Evolutionary conservation across 495 filamentous ascomycete genomes (phyloP).

Genomic region (Podospora sp.): DNA sequence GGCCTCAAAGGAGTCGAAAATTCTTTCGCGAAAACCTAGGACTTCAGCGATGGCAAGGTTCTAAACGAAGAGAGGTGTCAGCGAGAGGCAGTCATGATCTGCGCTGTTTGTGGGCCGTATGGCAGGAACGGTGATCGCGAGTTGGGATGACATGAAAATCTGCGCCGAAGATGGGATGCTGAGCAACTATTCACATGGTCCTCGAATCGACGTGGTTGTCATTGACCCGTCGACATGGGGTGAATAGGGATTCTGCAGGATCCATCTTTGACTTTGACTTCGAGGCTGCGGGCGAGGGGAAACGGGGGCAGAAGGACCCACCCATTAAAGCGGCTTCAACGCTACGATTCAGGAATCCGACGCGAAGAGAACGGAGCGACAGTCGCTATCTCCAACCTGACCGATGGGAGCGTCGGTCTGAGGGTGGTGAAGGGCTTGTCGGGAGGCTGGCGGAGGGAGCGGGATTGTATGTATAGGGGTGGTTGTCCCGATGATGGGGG

Average conservation of each 20-base stretch:
- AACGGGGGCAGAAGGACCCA: conserved; percentile 14
- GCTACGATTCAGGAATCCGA: conserved; percentile 28
- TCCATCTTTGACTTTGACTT: background rate
- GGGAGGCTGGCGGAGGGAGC: conserved; percentile 6
- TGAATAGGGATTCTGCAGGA: background rate
- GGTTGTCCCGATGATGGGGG: background rate
- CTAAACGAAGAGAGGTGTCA: conserved; percentile 33
- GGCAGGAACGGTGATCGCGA: background rate
- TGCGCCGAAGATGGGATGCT: background rate
- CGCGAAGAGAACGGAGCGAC: conserved; percentile 22
- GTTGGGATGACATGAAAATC: background rate
- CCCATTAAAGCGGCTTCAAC: conserved; percentile 31
- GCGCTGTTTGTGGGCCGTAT: background rate
- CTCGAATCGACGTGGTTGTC: background rate
- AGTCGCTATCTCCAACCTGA: conserved; percentile 25
- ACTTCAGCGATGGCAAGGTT: conserved; percentile 30
- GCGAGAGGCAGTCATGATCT: conserved; percentile 22
- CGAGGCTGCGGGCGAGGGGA: conserved; percentile 2
- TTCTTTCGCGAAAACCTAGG: conserved; percentile 38
- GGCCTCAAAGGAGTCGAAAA: conserved; percentile 78
- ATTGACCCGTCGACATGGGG: background rate
- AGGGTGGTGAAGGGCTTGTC: conserved; percentile 1
- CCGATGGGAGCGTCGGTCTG: conserved; percentile 8
- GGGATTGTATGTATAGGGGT: conserved; percentile 2
- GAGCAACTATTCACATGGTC: no score